Evolutionary conservation across 2,329 filamentous ascomycete genomes (phyloP).

Genomic region (Alternaria ethzedia): DNA sequence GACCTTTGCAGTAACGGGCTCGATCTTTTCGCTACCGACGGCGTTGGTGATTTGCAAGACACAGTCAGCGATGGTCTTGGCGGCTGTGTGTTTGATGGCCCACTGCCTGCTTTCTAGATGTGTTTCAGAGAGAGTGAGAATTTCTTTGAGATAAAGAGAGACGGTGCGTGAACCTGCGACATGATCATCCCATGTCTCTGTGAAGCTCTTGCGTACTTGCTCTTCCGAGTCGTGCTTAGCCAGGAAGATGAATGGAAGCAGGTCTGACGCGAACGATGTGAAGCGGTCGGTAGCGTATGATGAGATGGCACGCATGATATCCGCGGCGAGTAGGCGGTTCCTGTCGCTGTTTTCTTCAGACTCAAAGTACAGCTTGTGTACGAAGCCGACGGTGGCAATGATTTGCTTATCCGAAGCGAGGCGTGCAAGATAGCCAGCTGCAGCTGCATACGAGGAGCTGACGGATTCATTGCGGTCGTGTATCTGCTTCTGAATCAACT

Average conservation of each 20-base stretch:
- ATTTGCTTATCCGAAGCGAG: slow-evolving; percentile 66
- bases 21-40: slow-evolving; percentile 65
- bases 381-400: slow-evolving; percentile 60
- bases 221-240: slow-evolving; percentile 85
- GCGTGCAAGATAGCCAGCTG: slow-evolving; percentile 83
- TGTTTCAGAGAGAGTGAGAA: slow-evolving; percentile 69
- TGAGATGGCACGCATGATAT: slow-evolving; percentile 81
- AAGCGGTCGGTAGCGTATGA: slow-evolving; percentile 92
- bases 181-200: slow-evolving; percentile 87
- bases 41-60: slow-evolving; percentile 67
- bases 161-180: slow-evolving; percentile 85
- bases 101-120: slow-evolving; percentile 83
- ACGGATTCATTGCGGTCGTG: slow-evolving; percentile 95
- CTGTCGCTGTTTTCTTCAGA: slow-evolving; percentile 78
- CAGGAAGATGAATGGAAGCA: slow-evolving; percentile 88
- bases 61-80: slow-evolving; percentile 78
- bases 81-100: slow-evolving; percentile 87
- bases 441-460: slow-evolving; percentile 83
- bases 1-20: slow-evolving; percentile 63
- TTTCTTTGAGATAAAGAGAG: slow-evolving; percentile 83
- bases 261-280: slow-evolving; percentile 72
- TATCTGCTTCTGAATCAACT: slow-evolving; percentile 78
- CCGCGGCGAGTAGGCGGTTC: slow-evolving; percentile 76
- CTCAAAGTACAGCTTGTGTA: slow-evolving; percentile 76
- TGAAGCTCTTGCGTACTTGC: slow-evolving; percentile 78